phyloP scores from a whole-genome alignment of 371 early-diverging fungal genomes.

The Circinella umbellata region DNA sequence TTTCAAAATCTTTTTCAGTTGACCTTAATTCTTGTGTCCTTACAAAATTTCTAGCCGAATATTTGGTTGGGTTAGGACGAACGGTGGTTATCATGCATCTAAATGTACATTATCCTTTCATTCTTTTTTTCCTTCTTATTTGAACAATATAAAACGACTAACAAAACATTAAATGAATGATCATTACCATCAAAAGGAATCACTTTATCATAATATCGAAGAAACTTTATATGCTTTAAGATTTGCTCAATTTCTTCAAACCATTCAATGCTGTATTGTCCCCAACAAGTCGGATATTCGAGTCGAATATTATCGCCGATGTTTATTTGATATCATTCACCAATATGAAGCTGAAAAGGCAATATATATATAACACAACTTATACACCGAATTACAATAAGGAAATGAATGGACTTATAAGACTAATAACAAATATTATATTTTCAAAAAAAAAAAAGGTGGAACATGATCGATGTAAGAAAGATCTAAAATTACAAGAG shows the following conservation, averaged over 20 bases:
- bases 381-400: neutral
- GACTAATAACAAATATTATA: neutral
- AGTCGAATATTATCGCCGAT: conserved; percentile 10
- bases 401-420: neutral
- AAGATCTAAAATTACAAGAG: neutral
- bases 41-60: conserved; percentile 6
- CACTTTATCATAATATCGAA: conserved; percentile 5
- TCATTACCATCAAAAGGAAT: conserved; percentile 2
- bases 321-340: neutral
- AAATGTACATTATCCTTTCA: neutral
- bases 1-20: neutral
- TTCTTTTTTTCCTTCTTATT: neutral
- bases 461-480: neutral
- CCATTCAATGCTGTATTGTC: conserved; percentile 5
- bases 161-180: neutral
- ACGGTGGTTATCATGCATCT: conserved; percentile 20
- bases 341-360: neutral
- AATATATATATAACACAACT: neutral
- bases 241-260: conserved; percentile 15
- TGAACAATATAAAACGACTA: neutral
- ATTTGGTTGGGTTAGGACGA: conserved; percentile 16
- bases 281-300: conserved; percentile 20
- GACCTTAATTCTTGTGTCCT: conserved; percentile 12
- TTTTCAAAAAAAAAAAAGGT: neutral
- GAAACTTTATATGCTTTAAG: conserved; percentile 17